phyloP scores from a whole-genome alignment of 208 protist genomes.

The Trypanosoma scelopori region DNA sequence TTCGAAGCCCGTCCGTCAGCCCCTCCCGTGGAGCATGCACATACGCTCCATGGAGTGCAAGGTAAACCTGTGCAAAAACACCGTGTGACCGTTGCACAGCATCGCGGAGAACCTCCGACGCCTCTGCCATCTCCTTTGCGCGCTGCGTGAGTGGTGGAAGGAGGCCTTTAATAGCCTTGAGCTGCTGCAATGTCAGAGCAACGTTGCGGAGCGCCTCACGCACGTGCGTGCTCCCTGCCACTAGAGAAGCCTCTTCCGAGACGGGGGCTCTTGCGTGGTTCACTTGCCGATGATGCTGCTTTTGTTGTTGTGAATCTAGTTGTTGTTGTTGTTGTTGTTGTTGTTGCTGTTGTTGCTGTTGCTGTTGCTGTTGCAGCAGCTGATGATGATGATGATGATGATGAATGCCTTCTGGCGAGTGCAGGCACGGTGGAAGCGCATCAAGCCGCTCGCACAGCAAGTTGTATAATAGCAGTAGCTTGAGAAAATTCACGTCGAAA shows the following conservation, averaged over 20 bases:
- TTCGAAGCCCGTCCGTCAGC: constrained; percentile 25
- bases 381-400: too few relatives aligned
- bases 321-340: too few relatives aligned
- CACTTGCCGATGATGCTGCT: background rate
- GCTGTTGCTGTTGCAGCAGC: too few relatives aligned
- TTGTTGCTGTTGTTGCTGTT: too few relatives aligned
- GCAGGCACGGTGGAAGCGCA: constrained; percentile 23
- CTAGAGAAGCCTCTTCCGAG: background rate
- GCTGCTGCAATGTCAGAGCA: constrained; percentile 21
- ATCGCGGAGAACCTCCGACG: constrained; percentile 4
- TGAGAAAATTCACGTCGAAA: constrained; percentile 61
- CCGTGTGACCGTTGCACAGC: constrained; percentile 10
- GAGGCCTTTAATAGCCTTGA: constrained; percentile 11
- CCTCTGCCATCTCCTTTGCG: constrained; percentile 31
- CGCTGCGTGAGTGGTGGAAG: constrained; percentile 26
- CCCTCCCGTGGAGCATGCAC: constrained; percentile 15
- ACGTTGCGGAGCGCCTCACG: constrained; percentile 14
- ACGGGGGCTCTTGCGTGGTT: background rate
- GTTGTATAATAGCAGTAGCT: constrained; percentile 67
- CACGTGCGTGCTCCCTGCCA: constrained; percentile 15
- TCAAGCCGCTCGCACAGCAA: constrained; percentile 45
- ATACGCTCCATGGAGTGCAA: constrained; percentile 26
- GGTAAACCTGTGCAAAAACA: constrained; percentile 25
- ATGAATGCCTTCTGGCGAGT: constrained; percentile 1
- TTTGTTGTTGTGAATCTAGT: too few relatives aligned